Percentiles rank a stretch among this genome's conserved stretches.
Conservation (phyloP, 768 basidiomycete species). For the Tulasnella sp. region DNA sequence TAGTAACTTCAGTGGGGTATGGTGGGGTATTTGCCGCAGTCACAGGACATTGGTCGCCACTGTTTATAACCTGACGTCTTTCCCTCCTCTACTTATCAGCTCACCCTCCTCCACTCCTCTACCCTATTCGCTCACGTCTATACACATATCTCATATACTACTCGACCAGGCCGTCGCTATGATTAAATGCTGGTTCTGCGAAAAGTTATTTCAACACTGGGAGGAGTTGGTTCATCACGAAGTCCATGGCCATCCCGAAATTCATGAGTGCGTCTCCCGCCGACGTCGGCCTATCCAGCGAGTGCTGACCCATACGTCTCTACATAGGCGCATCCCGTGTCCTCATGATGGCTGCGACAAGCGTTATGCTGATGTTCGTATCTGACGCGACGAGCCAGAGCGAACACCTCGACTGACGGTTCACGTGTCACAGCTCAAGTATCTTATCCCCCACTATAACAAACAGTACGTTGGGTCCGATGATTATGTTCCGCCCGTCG, state of each 20-base stretch:
- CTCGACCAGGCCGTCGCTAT: too few relatives aligned
- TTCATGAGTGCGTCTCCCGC: background rate
- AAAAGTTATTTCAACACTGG: background rate
- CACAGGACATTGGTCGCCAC: too few relatives aligned
- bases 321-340: background rate
- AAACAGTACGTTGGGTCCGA: background rate
- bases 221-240: background rate
- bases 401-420: background rate
- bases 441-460: constrained; percentile 3
- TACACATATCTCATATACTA: too few relatives aligned
- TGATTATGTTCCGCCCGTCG: too few relatives aligned
- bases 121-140: too few relatives aligned
- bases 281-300: background rate
- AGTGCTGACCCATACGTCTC: background rate
- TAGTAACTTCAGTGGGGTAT: too few relatives aligned
- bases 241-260: background rate
- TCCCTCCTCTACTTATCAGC: too few relatives aligned
- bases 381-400: background rate
- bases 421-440: background rate
- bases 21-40: too few relatives aligned
- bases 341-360: constrained; percentile 6
- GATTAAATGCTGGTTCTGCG: too few relatives aligned
- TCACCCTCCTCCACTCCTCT: too few relatives aligned
- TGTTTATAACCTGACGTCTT: too few relatives aligned
- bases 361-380: background rate